These are phyloP conservation scores for Yamadazyma sp. DNA, from an alignment of 1,139 yeast species.

Conservation along the genomic window DNA sequence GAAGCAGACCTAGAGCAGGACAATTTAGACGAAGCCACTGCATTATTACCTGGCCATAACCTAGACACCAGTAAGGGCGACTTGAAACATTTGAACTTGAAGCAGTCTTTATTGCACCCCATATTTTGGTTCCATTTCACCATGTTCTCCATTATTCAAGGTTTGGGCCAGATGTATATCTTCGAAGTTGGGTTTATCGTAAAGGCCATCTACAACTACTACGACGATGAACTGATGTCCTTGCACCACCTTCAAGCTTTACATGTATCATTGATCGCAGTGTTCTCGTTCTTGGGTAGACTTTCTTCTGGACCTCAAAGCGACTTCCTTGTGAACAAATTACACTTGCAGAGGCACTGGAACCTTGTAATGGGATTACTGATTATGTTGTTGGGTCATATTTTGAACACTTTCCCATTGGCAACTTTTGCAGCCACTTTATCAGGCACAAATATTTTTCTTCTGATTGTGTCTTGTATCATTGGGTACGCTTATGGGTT, in stretches of 20 bases:
- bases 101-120: constrained; percentile 23
- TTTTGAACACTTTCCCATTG: constrained; percentile 36
- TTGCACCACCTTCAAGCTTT: constrained; percentile 55
- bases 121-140: constrained; percentile 50
- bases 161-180: constrained; percentile 77
- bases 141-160: constrained; percentile 63
- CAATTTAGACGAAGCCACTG: constrained; percentile 12
- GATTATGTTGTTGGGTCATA: constrained; percentile 40
- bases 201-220: constrained; percentile 44
- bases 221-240: constrained; percentile 19
- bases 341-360: constrained; percentile 67
- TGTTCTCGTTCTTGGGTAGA: constrained; percentile 68
- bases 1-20: constrained; percentile 12
- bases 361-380: constrained; percentile 53
- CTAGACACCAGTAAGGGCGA: constrained; percentile 6
- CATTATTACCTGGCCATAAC: constrained; percentile 11
- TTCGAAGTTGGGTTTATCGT: constrained; percentile 73
- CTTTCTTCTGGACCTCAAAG: constrained; percentile 67
- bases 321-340: constrained; percentile 53
- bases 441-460: constrained; percentile 33
- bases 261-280: constrained; percentile 71
- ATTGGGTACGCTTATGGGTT: constrained; percentile 82
- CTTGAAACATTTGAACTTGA: constrained; percentile 18
- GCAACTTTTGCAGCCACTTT: constrained; percentile 23
- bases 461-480: constrained; percentile 50